phyloP scores from a whole-genome alignment of 2,329 filamentous ascomycete species.

The Juglanconis juglandina region DNA sequence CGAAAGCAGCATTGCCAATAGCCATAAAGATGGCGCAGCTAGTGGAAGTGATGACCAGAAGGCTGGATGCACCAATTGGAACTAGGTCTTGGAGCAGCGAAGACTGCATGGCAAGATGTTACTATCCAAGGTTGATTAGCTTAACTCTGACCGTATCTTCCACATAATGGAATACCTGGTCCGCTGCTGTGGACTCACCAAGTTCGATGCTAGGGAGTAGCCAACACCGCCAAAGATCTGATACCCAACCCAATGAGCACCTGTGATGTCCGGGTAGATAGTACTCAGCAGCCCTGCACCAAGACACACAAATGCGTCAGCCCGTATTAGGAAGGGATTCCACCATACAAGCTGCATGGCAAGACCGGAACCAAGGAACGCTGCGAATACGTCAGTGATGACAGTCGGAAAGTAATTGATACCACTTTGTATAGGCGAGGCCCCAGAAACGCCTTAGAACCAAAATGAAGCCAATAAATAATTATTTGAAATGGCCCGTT shows the following conservation, averaged over 20 bases:
- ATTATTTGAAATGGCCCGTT: conserved; percentile 40
- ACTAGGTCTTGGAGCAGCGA: too few species aligned
- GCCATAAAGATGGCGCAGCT: too few species aligned
- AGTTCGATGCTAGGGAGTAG: neutral
- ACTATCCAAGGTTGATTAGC: too few species aligned
- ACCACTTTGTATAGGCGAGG: conserved; percentile 22
- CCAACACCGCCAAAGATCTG: conserved; percentile 25
- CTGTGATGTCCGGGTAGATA: conserved; percentile 28
- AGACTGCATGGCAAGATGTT: too few species aligned
- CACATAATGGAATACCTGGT: too few species aligned
- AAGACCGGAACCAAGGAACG: conserved; percentile 18
- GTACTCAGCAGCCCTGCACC: conserved; percentile 36
- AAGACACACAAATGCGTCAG: conserved; percentile 29
- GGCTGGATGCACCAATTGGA: too few species aligned
- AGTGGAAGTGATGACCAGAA: too few species aligned
- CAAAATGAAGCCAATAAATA: conserved; percentile 42
- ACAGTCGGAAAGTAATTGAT: conserved; percentile 25
- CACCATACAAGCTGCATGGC: conserved; percentile 20
- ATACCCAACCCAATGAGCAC: conserved; percentile 33
- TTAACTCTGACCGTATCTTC: too few species aligned
- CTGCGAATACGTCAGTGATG: conserved; percentile 20
- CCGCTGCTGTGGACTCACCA: neutral
- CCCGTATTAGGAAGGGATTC: conserved; percentile 23
- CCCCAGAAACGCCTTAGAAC: conserved; percentile 34
- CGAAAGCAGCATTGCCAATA: too few species aligned